phyloP scores from a whole-genome alignment of 768 basidiomycete species.

The Gloeopeniophorella convolvens region DNA sequence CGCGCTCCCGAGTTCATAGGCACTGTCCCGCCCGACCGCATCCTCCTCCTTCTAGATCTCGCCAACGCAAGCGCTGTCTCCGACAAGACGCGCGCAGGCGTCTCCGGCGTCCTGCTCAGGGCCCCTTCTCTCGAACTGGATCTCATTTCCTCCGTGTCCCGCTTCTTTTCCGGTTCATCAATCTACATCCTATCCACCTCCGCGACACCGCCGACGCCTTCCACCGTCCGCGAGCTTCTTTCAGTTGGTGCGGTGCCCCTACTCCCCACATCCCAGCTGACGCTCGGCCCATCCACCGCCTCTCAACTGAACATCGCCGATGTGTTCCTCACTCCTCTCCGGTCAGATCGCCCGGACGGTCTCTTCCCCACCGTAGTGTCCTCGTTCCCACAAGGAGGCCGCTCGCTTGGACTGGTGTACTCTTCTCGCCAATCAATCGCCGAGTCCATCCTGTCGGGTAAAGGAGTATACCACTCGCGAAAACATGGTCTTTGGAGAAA shows the following conservation, averaged over 20 bases:
- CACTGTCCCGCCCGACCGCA: conserved; percentile 60
- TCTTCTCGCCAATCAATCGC: conserved; percentile 82
- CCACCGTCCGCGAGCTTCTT: conserved; percentile 53
- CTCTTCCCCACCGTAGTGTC: conserved; percentile 92
- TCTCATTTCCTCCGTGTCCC: conserved; percentile 68
- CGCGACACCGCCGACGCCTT: conserved; percentile 46
- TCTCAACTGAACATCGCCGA: conserved; percentile 69
- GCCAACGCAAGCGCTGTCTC: conserved; percentile 68
- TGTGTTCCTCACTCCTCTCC: conserved; percentile 76
- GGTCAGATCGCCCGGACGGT: conserved; percentile 85
- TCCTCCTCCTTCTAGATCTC: conserved; percentile 72
- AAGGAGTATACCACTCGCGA: conserved; percentile 93
- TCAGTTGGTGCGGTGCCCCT: conserved; percentile 59
- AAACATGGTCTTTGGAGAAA: conserved; percentile 96
- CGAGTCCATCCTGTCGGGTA: conserved; percentile 82
- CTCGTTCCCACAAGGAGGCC: conserved; percentile 55
- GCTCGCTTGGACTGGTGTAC: conserved; percentile 89
- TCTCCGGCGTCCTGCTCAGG: conserved; percentile 78
- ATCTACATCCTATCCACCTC: conserved; percentile 55
- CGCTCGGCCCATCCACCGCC: conserved; percentile 45
- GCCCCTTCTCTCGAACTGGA: conserved; percentile 66
- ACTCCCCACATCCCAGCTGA: conserved; percentile 66
- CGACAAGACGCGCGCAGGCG: conserved; percentile 62
- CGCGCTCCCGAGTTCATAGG: conserved; percentile 61
- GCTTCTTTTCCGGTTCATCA: conserved; percentile 58